Evolutionary conservation across 306 rosid genomes (phyloP), one percentile per base, ranked within the genome.

Genomic region (Cicer judaicum): DNA sequence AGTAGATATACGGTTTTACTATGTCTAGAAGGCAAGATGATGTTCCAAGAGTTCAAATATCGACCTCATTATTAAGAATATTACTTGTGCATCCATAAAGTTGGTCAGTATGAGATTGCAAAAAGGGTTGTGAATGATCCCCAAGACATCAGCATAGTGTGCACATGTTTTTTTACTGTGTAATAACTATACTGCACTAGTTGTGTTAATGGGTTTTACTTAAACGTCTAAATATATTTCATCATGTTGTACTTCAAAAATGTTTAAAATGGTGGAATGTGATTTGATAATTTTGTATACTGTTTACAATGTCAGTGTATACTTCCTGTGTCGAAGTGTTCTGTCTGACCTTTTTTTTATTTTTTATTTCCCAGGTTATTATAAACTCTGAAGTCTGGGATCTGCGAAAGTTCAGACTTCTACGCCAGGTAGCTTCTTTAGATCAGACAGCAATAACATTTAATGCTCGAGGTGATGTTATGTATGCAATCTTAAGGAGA

Each of bases 331-430:
- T 60, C 46, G 6, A 14, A 53, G 75, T 60, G 15, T 59, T 67
- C 1, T 64, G 48, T 67, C 62, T 75, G 10, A 78, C 76, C 64
- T 61, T 56, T 42, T 18, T 40, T 36, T 24, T 6, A 49, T 6
- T 36, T 55, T 74, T 34, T 44, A 39, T 46, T 70, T 68, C 5
- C 54, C 81, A 95, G 99, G 97, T 92, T 48, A 95, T 95, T 80
- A 92, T 95, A 81, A 95, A 95, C 85, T 95, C 98, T 0, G 99
- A 95, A 85, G 99, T 95, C 64, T 95, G 99, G 99, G 99, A 91
- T 94, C 86, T 90, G 55, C 92, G 99, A 64, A 95, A 92, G 79
- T 89, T 86, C 50, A 87, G 95, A 76, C 90, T 95, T 72, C 85
- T 92, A 21, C 96, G 99, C 0, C 92, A 96, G 65, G 98, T 95